Percentiles rank a stretch among this genome's conserved stretches.
Evolutionary conservation across 2,329 filamentous ascomycete genomes (phyloP).

Genomic region (Epicoccum sorghinum): DNA sequence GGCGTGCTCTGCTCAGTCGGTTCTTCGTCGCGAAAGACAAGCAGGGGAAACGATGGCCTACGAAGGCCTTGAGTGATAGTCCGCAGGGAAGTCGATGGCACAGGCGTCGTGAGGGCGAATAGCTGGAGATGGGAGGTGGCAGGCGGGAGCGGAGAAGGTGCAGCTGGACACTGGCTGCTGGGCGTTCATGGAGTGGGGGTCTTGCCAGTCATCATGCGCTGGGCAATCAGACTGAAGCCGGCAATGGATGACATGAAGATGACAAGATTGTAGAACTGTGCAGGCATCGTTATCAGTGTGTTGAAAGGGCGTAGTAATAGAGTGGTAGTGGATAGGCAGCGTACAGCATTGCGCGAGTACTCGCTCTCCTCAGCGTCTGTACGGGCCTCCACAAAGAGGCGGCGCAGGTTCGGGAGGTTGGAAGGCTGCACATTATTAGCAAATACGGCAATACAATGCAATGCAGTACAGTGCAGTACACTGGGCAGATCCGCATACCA

Average conservation of each 20-base stretch:
- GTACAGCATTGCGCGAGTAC: constrained; percentile 89
- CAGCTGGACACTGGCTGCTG: too few relatives aligned
- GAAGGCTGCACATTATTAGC: constrained; percentile 58
- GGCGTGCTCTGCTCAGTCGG: constrained; percentile 24
- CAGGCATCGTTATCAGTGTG: background rate
- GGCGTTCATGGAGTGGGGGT: constrained; percentile 4
- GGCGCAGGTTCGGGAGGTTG: constrained; percentile 90
- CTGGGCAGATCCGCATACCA: constrained; percentile 14
- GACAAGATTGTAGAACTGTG: constrained; percentile 94
- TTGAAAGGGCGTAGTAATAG: background rate
- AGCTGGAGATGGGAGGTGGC: too few relatives aligned
- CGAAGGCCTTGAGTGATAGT: background rate
- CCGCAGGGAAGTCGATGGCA: background rate
- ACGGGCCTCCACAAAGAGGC: constrained; percentile 92
- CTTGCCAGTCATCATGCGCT: constrained; percentile 68
- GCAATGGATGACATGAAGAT: constrained; percentile 96
- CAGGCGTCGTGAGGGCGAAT: background rate
- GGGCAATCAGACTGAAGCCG: constrained; percentile 90
- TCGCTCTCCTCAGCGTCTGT: constrained; percentile 93
- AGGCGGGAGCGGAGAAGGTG: too few relatives aligned
- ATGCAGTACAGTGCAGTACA: too few relatives aligned
- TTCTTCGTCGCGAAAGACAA: constrained; percentile 25
- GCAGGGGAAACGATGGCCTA: constrained; percentile 7
- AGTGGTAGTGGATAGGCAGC: constrained; percentile 36
- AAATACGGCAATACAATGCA: background rate